phyloP scores from a whole-genome alignment of 257 asterid species.

The Nyctanthes arbortristis region DNA sequence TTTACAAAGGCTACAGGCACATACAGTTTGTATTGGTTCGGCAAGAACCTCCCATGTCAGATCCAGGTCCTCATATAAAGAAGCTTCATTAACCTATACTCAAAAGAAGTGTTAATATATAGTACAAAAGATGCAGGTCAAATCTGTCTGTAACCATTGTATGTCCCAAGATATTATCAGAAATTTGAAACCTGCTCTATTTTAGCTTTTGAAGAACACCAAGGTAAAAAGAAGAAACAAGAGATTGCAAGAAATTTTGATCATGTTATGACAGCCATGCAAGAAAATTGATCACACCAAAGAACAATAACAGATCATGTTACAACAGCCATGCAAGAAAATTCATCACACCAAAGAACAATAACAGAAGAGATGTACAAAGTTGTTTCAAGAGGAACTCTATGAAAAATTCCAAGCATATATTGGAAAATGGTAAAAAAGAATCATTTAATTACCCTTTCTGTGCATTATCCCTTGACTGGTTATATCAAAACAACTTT shows the following conservation, averaged over 20 bases:
- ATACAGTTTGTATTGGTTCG: slow-evolving; percentile 57
- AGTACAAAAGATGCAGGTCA: not conserved
- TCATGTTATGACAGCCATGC: not conserved
- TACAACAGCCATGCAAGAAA: not conserved
- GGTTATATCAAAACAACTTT: too few species aligned
- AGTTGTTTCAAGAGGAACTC: not conserved
- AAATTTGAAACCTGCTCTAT: not conserved
- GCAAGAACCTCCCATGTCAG: slow-evolving; percentile 57
- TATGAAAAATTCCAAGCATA: too few species aligned
- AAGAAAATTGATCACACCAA: not conserved
- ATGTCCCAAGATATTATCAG: not conserved
- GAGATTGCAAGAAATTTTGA: not conserved
- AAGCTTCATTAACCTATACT: slow-evolving; percentile 43
- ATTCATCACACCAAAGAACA: not conserved
- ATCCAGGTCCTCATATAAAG: slow-evolving; percentile 40
- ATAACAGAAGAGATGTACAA: not conserved
- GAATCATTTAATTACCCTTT: too few species aligned
- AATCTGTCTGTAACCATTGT: not conserved
- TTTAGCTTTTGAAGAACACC: not conserved
- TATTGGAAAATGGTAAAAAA: too few species aligned
- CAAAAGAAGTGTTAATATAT: not conserved
- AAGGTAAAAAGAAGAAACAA: not conserved
- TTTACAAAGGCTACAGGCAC: slow-evolving; percentile 1
- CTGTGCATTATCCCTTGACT: too few species aligned
- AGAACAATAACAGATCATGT: not conserved